Conservation (phyloP, 2,329 filamentous ascomycete species). For the Beauveria caledonica region DNA sequence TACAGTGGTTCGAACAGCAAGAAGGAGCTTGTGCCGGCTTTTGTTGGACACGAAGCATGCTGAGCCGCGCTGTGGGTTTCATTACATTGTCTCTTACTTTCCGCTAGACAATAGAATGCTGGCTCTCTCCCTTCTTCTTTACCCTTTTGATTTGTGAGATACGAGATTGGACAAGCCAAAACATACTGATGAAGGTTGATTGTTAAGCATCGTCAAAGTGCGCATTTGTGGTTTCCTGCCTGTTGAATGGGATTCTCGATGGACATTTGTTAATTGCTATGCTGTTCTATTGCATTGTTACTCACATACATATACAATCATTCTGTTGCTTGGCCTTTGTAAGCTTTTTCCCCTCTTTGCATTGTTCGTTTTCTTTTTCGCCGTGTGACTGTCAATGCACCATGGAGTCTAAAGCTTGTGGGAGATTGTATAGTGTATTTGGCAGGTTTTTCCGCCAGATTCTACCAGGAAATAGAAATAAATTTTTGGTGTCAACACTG, state of each 20-base stretch:
- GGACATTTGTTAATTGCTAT: too few species aligned
- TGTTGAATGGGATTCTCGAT: background rate
- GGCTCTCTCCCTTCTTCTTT: background rate
- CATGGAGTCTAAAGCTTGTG: too few species aligned
- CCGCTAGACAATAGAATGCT: constrained; percentile 6
- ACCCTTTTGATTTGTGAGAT: background rate
- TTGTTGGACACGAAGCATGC: background rate
- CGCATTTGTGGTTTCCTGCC: background rate
- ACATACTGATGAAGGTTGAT: background rate
- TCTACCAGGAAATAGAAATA: background rate
- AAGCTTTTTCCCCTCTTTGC: background rate
- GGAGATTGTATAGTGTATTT: background rate
- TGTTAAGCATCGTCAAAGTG: background rate
- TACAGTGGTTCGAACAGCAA: background rate
- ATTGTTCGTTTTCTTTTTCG: background rate
- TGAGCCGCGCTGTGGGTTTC: background rate
- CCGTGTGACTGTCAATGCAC: background rate
- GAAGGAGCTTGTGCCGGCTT: background rate
- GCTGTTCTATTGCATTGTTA: background rate
- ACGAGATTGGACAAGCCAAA: background rate
- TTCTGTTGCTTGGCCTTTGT: background rate
- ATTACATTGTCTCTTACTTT: background rate
- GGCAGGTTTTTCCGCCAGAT: background rate
- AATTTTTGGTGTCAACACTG: background rate
- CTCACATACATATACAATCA: background rate